Percentiles rank a stretch among this genome's conserved stretches.
phyloP scores from a whole-genome alignment of 1,284 basidiomycete genomes.

The Trichosporon sp. region DNA sequence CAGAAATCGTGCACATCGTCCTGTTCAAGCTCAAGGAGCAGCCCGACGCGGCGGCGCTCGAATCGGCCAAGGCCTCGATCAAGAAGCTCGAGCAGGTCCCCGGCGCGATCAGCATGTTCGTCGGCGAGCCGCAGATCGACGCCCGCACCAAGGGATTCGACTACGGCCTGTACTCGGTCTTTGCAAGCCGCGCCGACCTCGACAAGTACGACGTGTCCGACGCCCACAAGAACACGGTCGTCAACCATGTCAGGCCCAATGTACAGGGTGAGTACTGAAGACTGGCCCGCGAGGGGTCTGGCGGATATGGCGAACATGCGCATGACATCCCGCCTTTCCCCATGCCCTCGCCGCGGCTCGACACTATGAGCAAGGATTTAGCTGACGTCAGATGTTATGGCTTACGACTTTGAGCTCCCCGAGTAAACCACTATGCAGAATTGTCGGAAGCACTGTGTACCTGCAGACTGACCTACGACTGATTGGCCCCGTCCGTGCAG shows the following conservation, averaged over 20 bases:
- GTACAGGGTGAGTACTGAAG: constrained; percentile 35
- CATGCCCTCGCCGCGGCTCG: no score
- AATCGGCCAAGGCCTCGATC: constrained; percentile 34
- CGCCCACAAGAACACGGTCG: constrained; percentile 42
- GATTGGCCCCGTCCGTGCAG: no score
- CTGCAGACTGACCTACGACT: not conserved
- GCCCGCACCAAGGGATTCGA: constrained; percentile 46
- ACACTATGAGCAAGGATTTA: no score
- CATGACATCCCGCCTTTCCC: no score
- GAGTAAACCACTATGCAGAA: constrained; percentile 20
- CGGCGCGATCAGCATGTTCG: constrained; percentile 32
- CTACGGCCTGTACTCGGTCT: constrained; percentile 48
- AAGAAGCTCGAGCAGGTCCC: constrained; percentile 37
- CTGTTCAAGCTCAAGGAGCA: constrained; percentile 42
- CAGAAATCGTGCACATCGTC: constrained; percentile 49
- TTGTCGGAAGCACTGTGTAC: not conserved
- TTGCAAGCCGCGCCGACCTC: constrained; percentile 35
- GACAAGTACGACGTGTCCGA: constrained; percentile 46
- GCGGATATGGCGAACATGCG: no score
- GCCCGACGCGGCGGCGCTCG: constrained; percentile 28
- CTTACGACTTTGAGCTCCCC: constrained; percentile 50
- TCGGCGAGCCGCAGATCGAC: constrained; percentile 43
- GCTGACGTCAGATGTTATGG: constrained; percentile 36
- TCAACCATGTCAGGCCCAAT: constrained; percentile 40
- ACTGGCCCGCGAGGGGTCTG: not conserved